Conservation (phyloP, 176 grass and related monocot species). For the Rhipidocladum racemiflorum region DNA sequence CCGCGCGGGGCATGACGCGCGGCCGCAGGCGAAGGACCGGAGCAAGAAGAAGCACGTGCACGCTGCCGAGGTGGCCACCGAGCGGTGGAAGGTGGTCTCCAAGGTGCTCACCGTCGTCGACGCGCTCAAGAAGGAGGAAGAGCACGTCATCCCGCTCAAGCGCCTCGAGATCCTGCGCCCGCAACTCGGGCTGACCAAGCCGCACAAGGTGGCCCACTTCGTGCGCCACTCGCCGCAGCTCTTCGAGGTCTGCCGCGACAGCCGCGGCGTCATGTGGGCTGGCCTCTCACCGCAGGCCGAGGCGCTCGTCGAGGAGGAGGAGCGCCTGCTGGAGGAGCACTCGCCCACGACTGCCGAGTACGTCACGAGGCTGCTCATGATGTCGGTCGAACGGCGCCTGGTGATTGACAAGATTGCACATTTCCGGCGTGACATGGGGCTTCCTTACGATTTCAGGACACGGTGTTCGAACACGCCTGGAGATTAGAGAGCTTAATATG, state of each 20-base stretch:
- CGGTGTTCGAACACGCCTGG: too few relatives aligned
- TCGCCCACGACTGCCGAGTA: conserved; percentile 35
- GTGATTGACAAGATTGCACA: conserved; percentile 62
- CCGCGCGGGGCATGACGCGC: conserved; percentile 52
- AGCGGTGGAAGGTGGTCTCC: conserved; percentile 70
- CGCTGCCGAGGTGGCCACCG: conserved; percentile 60
- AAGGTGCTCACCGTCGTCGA: conserved; percentile 66
- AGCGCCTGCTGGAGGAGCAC: conserved; percentile 59
- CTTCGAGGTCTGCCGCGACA: conserved; percentile 72
- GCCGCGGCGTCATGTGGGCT: conserved; percentile 63
- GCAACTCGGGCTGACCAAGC: conserved; percentile 63
- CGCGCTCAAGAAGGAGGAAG: conserved; percentile 65
- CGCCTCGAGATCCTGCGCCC: conserved; percentile 66
- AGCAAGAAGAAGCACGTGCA: conserved; percentile 79
- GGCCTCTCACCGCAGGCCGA: conserved; percentile 54
- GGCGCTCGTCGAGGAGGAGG: conserved; percentile 67
- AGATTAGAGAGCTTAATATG: too few relatives aligned
- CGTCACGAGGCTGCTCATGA: conserved; percentile 76
- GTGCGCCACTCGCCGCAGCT: conserved; percentile 60
- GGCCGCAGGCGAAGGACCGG: conserved; percentile 57
- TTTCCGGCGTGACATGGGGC: conserved; percentile 69
- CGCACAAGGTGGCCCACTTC: conserved; percentile 76
- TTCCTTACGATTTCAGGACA: conserved; percentile 63
- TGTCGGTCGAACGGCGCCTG: conserved; percentile 64
- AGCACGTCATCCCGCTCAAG: conserved; percentile 67